These are phyloP conservation scores for Cyanidiococcus yangmingshanensis DNA, from an alignment of 23 red algal genomes.

Conservation along the genomic window DNA sequence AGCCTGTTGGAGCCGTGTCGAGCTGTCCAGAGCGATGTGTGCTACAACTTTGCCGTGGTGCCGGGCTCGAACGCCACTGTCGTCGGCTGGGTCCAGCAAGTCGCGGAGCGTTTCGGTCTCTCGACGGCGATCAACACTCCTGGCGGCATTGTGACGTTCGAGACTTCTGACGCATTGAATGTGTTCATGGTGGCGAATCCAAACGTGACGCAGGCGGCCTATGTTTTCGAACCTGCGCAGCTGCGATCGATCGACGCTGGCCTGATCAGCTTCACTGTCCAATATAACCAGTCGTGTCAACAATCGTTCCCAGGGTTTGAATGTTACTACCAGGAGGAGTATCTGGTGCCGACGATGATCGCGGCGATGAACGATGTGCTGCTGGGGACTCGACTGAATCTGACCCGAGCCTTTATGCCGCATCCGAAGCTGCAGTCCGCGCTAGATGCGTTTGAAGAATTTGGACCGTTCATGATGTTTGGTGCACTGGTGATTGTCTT, in stretches of 20 bases:
- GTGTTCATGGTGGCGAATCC: conserved; percentile 38
- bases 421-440: conserved; percentile 47
- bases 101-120: neutral
- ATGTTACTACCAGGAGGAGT: conserved; percentile 32
- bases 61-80: conserved; percentile 19
- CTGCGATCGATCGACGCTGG: conserved; percentile 37
- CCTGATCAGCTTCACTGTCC: conserved; percentile 63
- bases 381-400: conserved; percentile 43
- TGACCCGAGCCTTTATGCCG: conserved; percentile 56
- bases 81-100: conserved; percentile 20
- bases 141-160: conserved; percentile 26
- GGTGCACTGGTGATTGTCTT: conserved; percentile 53
- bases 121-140: neutral
- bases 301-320: conserved; percentile 42
- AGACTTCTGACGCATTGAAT: conserved; percentile 36
- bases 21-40: neutral
- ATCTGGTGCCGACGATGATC: conserved; percentile 67
- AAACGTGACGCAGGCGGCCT: conserved; percentile 78
- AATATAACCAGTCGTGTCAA: conserved; percentile 70
- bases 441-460: conserved; percentile 50
- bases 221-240: conserved; percentile 66
- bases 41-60: conserved; percentile 22
- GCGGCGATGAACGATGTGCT: conserved; percentile 72
- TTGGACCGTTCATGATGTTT: conserved; percentile 60
- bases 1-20: neutral